phyloP scores from a whole-genome alignment of 164 flowering plant species.

The Liriodendron chinense region DNA sequence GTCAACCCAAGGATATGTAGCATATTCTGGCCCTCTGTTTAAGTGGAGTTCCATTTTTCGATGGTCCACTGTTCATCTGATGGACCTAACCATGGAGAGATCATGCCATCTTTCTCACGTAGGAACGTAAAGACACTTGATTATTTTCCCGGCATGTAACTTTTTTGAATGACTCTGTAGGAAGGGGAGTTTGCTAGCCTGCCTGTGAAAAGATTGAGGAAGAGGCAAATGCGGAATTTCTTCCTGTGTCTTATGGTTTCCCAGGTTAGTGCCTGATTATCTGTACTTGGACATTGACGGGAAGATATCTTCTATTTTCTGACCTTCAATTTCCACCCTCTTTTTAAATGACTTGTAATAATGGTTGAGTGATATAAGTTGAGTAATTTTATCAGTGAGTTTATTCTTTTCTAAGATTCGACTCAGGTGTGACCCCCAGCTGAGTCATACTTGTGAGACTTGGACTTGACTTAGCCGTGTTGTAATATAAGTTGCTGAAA shows the following conservation, averaged over 20 bases:
- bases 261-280: conserved; percentile 50
- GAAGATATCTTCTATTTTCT: no score
- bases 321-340: no score
- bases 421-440: no score
- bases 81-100: neutral
- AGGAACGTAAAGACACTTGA: no score
- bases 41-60: neutral
- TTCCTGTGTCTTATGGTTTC: conserved; percentile 93
- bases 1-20: neutral
- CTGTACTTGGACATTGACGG: no score
- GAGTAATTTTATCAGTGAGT: no score
- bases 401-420: no score
- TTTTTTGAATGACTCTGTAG: conserved; percentile 28
- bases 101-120: neutral
- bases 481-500: no score
- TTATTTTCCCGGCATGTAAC: neutral
- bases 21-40: neutral
- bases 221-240: conserved; percentile 89
- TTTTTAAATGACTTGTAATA: no score
- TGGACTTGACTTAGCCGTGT: no score
- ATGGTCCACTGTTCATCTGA: neutral
- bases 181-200: conserved; percentile 86
- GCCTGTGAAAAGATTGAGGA: conserved; percentile 73
- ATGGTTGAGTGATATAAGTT: no score
- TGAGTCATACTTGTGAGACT: no score